Evolutionary conservation across 345 rosid genomes (phyloP), one percentile per base, ranked within the genome.

Genomic region (Camelina hispida): DNA sequence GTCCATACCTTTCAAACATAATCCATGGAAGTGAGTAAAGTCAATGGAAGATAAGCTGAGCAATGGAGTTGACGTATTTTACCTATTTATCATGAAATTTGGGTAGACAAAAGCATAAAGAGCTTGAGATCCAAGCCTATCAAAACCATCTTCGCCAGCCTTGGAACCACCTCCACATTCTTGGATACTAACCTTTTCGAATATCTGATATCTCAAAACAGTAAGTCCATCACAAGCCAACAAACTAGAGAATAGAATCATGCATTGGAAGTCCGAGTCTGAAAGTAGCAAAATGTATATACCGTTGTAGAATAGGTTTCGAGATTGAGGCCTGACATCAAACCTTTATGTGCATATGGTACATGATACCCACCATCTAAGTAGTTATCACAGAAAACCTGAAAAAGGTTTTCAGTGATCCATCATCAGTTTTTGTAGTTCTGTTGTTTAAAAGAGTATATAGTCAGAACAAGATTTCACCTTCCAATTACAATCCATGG

Each of bases 321-420:
- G 14, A 94, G 90, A 52, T 85, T 54, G 23, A 94, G 94, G 37
- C 93, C 91, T 44, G 96, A 89, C 11, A 91, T 91, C 55, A 91
- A 84, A 72, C 85, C 90, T 84, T 88, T 87, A 79, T 91, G 98
- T 13, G 97, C 97, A 78, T 88, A 91, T 37, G 96, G 98, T 48
- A 94, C 98, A 80, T 94, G 97, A 81, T 94, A 94, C 18, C 97
- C 98, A 69, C 97, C 98, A 78, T 94, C 98, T 66, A 94, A 83
- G 84, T 89, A 94, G 85, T 94, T 94, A 79, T 94, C 98, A 71
- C 96, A 91, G 70, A 94, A 94, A n/a, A 91, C 98, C 97, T 94
- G 82, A 53, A 69, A 77, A 64, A 58, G 2, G 3, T 58, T 17
- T 13, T 10, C 23, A 66, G 22, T 12, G 59, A 67, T 18, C 52